Percentiles rank a stretch among this genome's conserved stretches.
phyloP scores from a whole-genome alignment of 768 basidiomycete species.

The Suillus cothurnatus region DNA sequence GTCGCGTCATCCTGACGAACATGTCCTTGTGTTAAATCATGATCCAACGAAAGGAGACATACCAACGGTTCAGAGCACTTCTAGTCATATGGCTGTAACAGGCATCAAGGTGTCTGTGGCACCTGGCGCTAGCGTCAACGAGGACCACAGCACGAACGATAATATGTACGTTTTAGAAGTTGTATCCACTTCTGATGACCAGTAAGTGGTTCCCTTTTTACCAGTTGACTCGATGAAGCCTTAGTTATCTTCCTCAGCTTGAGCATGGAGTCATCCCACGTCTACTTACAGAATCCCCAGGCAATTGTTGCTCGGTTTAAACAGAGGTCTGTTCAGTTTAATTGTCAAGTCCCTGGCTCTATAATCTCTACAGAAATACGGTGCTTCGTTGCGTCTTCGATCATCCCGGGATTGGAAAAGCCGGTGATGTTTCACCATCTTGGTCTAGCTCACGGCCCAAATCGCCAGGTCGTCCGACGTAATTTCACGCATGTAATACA shows the following conservation, averaged over 20 bases:
- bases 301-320: slow-evolving; percentile 64
- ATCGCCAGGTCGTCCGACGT: slow-evolving; percentile 10
- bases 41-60: slow-evolving; percentile 44
- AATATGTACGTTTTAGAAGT: slow-evolving; percentile 81
- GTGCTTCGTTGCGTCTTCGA: slow-evolving; percentile 58
- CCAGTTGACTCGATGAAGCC: not conserved
- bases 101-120: slow-evolving; percentile 71
- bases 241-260: slow-evolving; percentile 11
- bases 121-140: slow-evolving; percentile 65
- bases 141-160: slow-evolving; percentile 50
- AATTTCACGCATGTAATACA: slow-evolving; percentile 7
- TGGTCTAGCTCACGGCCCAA: slow-evolving; percentile 15
- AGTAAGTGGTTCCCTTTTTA: slow-evolving; percentile 22
- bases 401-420: slow-evolving; percentile 40
- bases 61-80: slow-evolving; percentile 56
- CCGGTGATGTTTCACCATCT: slow-evolving; percentile 8
- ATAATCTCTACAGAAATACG: slow-evolving; percentile 43
- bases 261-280: slow-evolving; percentile 31
- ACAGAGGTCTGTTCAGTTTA: slow-evolving; percentile 49
- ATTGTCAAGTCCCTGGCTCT: slow-evolving; percentile 5
- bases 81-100: slow-evolving; percentile 49
- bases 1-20: slow-evolving; percentile 61
- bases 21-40: slow-evolving; percentile 74
- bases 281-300: slow-evolving; percentile 43
- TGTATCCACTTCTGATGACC: slow-evolving; percentile 50